A percentile compares a stretch with the other conserved stretches of the same genome.
Evolutionary conservation across 805 yeast species (phyloP).

Genomic region (Candida fluviatilis): DNA sequence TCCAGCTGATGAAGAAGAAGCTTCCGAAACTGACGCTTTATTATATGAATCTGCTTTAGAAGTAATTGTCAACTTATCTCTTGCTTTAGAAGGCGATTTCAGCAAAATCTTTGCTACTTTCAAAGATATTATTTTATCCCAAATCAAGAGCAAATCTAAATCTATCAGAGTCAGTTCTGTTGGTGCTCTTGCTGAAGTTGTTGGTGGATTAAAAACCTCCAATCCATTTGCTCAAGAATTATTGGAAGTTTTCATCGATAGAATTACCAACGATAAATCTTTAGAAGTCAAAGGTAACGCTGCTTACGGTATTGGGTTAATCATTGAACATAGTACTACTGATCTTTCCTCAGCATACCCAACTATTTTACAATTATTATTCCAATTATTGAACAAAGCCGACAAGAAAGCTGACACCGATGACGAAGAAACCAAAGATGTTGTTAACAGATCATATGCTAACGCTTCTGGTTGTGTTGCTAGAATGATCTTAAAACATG

Average conservation of each 20-base stretch:
- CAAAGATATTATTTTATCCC: conserved; percentile 57
- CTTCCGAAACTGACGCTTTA: conserved; percentile 52
- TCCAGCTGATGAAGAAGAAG: conserved; percentile 51
- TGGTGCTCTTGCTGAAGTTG: conserved; percentile 89
- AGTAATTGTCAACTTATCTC: conserved; percentile 71
- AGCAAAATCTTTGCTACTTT: conserved; percentile 65
- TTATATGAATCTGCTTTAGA: conserved; percentile 84
- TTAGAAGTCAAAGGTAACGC: conserved; percentile 91
- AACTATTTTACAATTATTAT: conserved; percentile 68
- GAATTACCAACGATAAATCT: conserved; percentile 70
- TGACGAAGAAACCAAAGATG: conserved; percentile 74
- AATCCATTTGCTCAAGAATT: conserved; percentile 70
- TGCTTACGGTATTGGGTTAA: conserved; percentile 90
- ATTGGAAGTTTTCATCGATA: conserved; percentile 62
- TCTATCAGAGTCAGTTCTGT: conserved; percentile 78
- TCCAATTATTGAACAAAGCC: conserved; percentile 71
- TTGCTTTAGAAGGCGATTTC: conserved; percentile 78
- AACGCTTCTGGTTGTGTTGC: conserved; percentile 98
- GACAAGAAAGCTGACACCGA: conserved; percentile 46
- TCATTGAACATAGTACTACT: conserved; percentile 51
- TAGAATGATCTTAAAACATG: conserved; percentile 76
- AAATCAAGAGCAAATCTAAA: conserved; percentile 56
- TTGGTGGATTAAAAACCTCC: conserved; percentile 62
- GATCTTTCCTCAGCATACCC: conserved; percentile 65
- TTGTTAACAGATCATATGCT: conserved; percentile 78